Base-by-base conservation (phyloP, 371 early-diverging fungal genomes). In the Vairimorpha ceranae region DNA sequence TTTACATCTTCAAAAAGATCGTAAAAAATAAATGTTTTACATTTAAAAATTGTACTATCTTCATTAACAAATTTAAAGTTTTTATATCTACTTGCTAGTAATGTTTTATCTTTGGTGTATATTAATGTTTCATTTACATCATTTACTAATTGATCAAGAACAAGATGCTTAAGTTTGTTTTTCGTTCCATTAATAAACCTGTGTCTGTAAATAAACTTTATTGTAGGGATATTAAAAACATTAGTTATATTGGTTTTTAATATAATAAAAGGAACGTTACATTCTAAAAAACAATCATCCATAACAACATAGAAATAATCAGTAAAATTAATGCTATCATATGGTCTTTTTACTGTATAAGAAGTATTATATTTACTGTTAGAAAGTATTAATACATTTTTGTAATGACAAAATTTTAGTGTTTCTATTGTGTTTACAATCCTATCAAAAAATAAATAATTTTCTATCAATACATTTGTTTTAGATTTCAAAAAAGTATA, bases 161-260 rank as follows among this genome's bases (percentile, higher is more conserved):
- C 25, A 19, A 65, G 19, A 38, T 65, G 67, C 29, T 73, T 73
- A 38, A 73, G 27, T 6, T 56, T 60, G 8, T 46, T 41, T 32
- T 7, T 60, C 14, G 67, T 73, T 17, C 74, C 66, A 67, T 63
- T 63, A 36, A 73, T 46, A 67, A 67, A 67, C n/a, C 46, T 51
- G 67, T 67, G 60, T 46, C 30, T 59, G 10, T 63, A 65, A n/a
- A 51, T 17, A 35, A 72, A 29, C 27, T 21, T 32, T 36, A 71
- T 61, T 45, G 61, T 63, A 23, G 71, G 56, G 17, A 70, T 35
- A 56, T 45, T 41, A 41, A 15, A 10, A 41, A 7, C 15, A 12
- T 17, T 52, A 63, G 32, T 27, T 19, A 32, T 10, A 52, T 56
- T 35, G 19, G 27, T 59, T 3, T 63, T 43, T 15, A 54, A 54